A percentile compares a stretch with the other conserved stretches of the same genome.
These are phyloP conservation scores for Cucurbita argyrosperma DNA, from an alignment of 306 rosid genomes.

Conservation along the genomic window DNA sequence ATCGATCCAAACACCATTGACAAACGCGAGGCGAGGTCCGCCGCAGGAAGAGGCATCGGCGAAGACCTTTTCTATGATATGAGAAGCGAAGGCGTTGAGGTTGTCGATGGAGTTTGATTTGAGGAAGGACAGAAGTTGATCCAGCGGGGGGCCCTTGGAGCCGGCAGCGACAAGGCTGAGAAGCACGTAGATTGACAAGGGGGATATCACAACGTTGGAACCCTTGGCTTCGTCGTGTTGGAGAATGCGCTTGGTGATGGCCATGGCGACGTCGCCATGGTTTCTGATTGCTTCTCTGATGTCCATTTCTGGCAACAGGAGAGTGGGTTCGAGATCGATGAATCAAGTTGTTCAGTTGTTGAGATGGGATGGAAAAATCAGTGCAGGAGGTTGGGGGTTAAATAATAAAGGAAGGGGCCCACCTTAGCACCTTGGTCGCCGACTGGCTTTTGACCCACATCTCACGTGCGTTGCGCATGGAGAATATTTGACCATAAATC, in stretches of 20 bases:
- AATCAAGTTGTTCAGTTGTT: not conserved
- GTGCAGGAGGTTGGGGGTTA: no score
- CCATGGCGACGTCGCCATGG: conserved; percentile 39
- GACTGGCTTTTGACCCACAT: not conserved
- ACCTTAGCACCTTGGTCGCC: no score
- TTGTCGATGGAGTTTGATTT: conserved; percentile 35
- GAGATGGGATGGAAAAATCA: no score
- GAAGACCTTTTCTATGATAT: conserved; percentile 34
- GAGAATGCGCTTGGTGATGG: conserved; percentile 33
- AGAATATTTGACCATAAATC: no score
- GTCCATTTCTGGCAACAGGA: conserved; percentile 23
- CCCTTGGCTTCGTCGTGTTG: conserved; percentile 12
- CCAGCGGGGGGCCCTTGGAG: conserved; percentile 43
- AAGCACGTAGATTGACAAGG: conserved; percentile 51
- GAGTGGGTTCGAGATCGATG: not conserved
- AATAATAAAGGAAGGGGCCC: no score
- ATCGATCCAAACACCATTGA: conserved; percentile 54
- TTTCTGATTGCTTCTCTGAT: conserved; percentile 29
- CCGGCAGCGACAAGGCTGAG: conserved; percentile 63
- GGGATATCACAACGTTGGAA: conserved; percentile 57
- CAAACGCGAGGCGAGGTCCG: conserved; percentile 56
- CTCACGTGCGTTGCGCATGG: not conserved
- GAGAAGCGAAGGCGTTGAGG: conserved; percentile 44
- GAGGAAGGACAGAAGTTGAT: conserved; percentile 68
- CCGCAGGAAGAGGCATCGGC: conserved; percentile 44